These are phyloP conservation scores for Middelhovenomyces tepae DNA, from an alignment of 805 yeast species.

Conservation along the genomic window DNA sequence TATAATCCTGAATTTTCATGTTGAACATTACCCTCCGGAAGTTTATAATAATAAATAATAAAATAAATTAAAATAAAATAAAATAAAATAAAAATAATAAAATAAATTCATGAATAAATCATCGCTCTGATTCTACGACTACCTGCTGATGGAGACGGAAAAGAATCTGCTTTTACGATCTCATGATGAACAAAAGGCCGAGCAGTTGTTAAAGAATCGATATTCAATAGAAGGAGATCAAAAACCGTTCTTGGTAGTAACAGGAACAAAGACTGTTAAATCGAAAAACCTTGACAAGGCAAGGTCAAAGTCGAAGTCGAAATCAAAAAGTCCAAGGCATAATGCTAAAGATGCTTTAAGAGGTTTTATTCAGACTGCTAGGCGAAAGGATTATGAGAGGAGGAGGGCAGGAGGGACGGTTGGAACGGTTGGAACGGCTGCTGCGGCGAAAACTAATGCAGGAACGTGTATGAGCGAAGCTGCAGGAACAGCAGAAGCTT, in stretches of 20 bases:
- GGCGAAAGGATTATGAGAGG: constrained; percentile 6
- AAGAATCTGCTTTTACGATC: constrained; percentile 22
- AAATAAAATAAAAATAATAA: too few relatives aligned
- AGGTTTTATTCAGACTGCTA: constrained; percentile 16
- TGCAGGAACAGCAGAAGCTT: too few relatives aligned
- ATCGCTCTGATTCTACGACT: too few relatives aligned
- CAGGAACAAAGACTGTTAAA: constrained; percentile 8
- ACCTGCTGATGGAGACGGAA: constrained; percentile 23
- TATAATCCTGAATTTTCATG: too few relatives aligned
- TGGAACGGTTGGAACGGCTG: too few relatives aligned
- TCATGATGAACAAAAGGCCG: constrained; percentile 23
- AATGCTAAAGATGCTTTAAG: constrained; percentile 21
- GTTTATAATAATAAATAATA: too few relatives aligned
- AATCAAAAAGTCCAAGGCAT: constrained; percentile 13
- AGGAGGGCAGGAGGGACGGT: too few relatives aligned
- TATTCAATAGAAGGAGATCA: constrained; percentile 29
- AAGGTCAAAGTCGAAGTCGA: constrained; percentile 5
- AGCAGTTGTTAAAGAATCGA: constrained; percentile 29
- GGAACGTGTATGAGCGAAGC: too few relatives aligned
- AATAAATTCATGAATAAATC: too few relatives aligned
- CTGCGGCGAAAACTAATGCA: too few relatives aligned
- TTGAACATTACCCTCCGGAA: too few relatives aligned
- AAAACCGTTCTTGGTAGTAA: constrained; percentile 27
- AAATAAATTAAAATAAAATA: too few relatives aligned
- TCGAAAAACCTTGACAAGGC: constrained; percentile 7